Conservation (phyloP, 2,329 filamentous ascomycete genomes). For the Thermomyces lanuginosus region DNA sequence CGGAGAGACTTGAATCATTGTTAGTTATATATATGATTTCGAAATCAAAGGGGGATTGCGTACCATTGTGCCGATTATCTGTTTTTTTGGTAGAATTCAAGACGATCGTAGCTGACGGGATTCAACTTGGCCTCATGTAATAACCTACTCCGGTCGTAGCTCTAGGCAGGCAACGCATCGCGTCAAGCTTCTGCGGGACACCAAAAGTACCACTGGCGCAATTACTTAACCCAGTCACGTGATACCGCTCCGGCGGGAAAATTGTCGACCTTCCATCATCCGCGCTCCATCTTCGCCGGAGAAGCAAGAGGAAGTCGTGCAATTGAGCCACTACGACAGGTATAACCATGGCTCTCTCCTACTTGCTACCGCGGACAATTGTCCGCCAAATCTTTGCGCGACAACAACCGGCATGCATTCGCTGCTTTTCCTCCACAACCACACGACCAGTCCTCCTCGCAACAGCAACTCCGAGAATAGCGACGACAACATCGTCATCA, state of each 20-base stretch:
- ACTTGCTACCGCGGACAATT: not conserved
- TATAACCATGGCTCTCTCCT: too few species aligned
- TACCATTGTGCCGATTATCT: slow-evolving; percentile 4
- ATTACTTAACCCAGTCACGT: slow-evolving; percentile 12
- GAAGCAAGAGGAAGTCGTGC: too few species aligned
- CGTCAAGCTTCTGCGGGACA: slow-evolving; percentile 22
- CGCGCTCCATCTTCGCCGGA: too few species aligned
- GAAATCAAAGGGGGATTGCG: slow-evolving; percentile 1
- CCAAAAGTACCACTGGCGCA: slow-evolving; percentile 14
- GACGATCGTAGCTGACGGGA: not conserved
- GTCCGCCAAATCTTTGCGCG: not conserved
- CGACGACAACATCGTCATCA: too few species aligned
- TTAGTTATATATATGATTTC: slow-evolving; percentile 1
- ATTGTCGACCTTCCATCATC: not conserved
- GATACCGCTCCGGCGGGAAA: not conserved
- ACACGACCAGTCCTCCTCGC: too few species aligned
- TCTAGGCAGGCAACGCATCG: slow-evolving; percentile 11
- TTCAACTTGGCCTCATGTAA: not conserved
- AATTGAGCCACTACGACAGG: too few species aligned
- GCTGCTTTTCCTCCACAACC: not conserved
- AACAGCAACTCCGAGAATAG: too few species aligned
- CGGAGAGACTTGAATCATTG: slow-evolving; percentile 53
- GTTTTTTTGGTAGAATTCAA: too few species aligned
- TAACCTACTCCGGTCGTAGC: slow-evolving; percentile 3
- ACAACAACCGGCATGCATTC: not conserved